phyloP scores from a whole-genome alignment of 2,329 filamentous ascomycete species.

The Clarireedia homoeocarpa region DNA sequence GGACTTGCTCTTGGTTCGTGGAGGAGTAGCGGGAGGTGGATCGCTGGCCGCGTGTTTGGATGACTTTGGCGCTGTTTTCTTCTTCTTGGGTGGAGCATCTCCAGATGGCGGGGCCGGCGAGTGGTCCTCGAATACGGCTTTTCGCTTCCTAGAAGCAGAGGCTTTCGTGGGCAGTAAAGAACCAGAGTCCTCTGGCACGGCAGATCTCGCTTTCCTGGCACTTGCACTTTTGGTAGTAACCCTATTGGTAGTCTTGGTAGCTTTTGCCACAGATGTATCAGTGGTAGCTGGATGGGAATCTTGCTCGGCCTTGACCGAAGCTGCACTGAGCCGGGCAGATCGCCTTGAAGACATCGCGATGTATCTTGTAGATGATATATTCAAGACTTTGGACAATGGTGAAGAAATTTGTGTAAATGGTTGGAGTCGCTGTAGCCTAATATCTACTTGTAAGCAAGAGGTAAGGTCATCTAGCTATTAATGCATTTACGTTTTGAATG shows the following conservation, averaged over 20 bases:
- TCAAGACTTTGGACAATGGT: background rate
- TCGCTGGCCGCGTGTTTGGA: too few species aligned
- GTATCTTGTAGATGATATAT: slow-evolving; percentile 2
- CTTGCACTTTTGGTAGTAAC: slow-evolving; percentile 2
- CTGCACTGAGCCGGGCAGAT: slow-evolving; percentile 23
- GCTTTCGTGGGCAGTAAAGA: background rate
- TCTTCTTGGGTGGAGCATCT: background rate
- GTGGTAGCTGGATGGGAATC: background rate
- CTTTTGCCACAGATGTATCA: background rate
- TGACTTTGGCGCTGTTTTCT: background rate
- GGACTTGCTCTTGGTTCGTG: slow-evolving; percentile 17
- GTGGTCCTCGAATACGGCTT: slow-evolving; percentile 11
- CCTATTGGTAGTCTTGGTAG: background rate
- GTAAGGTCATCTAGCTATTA: background rate
- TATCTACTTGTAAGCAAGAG: slow-evolving; percentile 1
- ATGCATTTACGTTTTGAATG: background rate
- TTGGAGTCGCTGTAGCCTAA: slow-evolving; percentile 16
- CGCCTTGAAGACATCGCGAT: slow-evolving; percentile 24
- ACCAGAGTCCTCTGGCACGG: background rate
- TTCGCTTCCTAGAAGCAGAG: slow-evolving; percentile 17
- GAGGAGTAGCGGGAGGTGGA: background rate
- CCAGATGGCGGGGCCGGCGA: background rate
- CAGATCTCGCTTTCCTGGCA: background rate
- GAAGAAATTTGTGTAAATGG: background rate
- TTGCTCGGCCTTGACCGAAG: slow-evolving; percentile 12